Evolutionary conservation across 2,329 filamentous ascomycete species (phyloP), one percentile per base, ranked within the genome.

Genomic region (Fusarium subtropicale): DNA sequence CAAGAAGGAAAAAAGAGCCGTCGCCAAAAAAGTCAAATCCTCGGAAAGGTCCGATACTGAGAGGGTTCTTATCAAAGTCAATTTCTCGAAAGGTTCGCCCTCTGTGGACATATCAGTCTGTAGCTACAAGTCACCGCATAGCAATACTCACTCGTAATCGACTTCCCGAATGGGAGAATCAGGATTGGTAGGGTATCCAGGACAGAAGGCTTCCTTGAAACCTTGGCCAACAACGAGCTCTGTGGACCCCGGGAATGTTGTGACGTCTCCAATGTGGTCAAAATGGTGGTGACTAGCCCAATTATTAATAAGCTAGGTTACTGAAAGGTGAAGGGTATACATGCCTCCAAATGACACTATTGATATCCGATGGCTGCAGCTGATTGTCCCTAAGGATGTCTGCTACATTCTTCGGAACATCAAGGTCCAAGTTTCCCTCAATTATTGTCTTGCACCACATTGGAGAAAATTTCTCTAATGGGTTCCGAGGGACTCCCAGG

Each of bases 331-430:
- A 1, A 5, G 24, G 1, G 28, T 13, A 9, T 1, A 26, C 34
- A 3, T 13, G 63, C 68, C 68, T 71, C 68, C 68, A 71, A 12
- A 71, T 66, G 3, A 71, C 63, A 5, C 60, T 60, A 2, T 66
- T 41, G 2, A 71, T 55, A 2, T 66, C 53, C 0, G 30, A 31
- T 7, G 42, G 45, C 3, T 56, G 28, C 3, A 69, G 3, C 0
- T 30, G 16, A 2, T 64, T 68, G 8, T 55, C 54, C 2, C 1
- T 24, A 0, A 71, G 54, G 26, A 71, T 63, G 5, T 67, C 54
- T 1, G 59, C 55, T 13, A 71, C 64, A 20, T 71, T 67, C 8
- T 50, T 57, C 0, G 44, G 18, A 6, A 70, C 68, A 26, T 56
- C 30, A 11, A 57, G 30, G 2, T 18, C 30, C 45, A 48, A 20